Conservation (phyloP, 106 monocot species). For the Dioscorea dumetorum region DNA sequence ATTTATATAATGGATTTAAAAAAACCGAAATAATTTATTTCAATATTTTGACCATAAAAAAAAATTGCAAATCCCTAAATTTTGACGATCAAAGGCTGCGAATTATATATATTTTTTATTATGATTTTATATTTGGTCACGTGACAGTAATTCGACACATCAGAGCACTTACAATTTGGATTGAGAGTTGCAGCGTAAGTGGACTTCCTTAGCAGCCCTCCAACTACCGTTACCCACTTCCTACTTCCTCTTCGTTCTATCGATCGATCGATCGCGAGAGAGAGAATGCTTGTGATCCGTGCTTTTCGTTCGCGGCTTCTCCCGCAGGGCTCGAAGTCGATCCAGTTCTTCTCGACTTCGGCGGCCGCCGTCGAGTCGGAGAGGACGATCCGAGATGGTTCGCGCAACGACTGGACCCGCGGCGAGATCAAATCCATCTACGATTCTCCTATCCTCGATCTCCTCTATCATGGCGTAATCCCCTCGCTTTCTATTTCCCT, state of each 20-base stretch:
- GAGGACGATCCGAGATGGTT: constrained; percentile 76
- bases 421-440: constrained; percentile 80
- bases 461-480: constrained; percentile 85
- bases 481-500: not conserved
- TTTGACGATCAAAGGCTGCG: not conserved
- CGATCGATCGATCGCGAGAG: no score
- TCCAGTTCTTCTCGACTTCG: constrained; percentile 22
- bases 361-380: constrained; percentile 74
- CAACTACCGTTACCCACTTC: not conserved
- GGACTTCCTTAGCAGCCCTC: no score
- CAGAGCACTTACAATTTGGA: no score
- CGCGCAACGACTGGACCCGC: constrained; percentile 75
- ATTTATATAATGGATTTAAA: no score
- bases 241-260: not conserved
- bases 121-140: no score
- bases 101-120: no score
- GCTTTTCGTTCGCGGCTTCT: constrained; percentile 28
- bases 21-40: no score
- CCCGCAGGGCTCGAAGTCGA: not conserved
- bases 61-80: not conserved
- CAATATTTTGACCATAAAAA: no score
- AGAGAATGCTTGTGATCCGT: constrained; percentile 39
- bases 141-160: no score
- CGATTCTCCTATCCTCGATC: constrained; percentile 90
- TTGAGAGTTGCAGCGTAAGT: no score